These are phyloP conservation scores for Tetratostichococcus sp. DNA, from an alignment of 139 green algal genomes.

Conservation along the genomic window DNA sequence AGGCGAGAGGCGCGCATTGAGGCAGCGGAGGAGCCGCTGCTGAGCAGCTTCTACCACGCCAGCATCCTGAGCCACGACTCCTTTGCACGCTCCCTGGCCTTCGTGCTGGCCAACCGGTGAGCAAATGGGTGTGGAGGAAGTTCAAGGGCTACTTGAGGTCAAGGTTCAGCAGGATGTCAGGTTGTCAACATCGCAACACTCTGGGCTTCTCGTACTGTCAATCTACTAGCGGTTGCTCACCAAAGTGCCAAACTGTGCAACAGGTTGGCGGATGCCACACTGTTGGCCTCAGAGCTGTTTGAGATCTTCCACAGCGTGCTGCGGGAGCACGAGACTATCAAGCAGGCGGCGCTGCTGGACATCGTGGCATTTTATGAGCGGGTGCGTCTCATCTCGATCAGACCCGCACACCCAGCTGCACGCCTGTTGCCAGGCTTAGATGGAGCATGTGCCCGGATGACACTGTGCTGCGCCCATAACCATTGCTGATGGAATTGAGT, in stretches of 20 bases:
- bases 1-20: slow-evolving; percentile 44
- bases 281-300: slow-evolving; percentile 49
- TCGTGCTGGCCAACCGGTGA: slow-evolving; percentile 62
- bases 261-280: slow-evolving; percentile 43
- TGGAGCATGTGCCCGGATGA: no score
- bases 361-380: slow-evolving; percentile 42
- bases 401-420: no score
- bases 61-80: slow-evolving; percentile 51
- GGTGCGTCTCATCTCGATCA: slow-evolving; percentile 24
- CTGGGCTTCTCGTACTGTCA: no score
- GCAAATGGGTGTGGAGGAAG: no score
- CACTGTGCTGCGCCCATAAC: no score
- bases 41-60: slow-evolving; percentile 61
- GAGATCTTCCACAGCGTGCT: slow-evolving; percentile 36
- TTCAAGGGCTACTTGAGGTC: no score
- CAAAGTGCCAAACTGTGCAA: no score
- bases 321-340: slow-evolving; percentile 7
- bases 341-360: slow-evolving; percentile 37
- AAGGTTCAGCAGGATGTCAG: no score
- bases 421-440: no score
- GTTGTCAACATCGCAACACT: no score
- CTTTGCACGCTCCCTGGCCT: slow-evolving; percentile 50
- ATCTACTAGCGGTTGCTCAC: no score
- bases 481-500: no score
- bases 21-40: slow-evolving; percentile 44